These are phyloP conservation scores for Balamuthia mandrillaris DNA, from an alignment of 208 protist species.

Conservation along the genomic window DNA sequence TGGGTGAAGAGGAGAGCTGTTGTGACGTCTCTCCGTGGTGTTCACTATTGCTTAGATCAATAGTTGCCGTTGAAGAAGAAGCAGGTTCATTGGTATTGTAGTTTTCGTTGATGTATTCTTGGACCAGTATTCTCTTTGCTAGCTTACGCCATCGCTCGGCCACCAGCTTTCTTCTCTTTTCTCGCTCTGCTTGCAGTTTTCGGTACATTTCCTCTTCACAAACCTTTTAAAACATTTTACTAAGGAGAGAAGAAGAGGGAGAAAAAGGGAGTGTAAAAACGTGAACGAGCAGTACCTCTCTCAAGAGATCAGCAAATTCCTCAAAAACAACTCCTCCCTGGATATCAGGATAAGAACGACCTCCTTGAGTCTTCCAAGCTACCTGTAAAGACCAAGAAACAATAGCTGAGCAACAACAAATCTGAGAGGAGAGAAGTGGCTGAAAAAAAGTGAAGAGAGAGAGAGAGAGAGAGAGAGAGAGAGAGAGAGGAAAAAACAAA, in stretches of 20 bases:
- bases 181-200: not conserved
- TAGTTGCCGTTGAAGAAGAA: not conserved
- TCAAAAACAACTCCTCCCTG: not conserved
- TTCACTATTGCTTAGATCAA: not conserved
- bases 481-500: too few relatives aligned
- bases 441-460: not conserved
- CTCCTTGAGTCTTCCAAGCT: not conserved
- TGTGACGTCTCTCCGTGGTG: not conserved
- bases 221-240: not conserved
- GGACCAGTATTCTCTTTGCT: not conserved
- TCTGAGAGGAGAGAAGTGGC: not conserved
- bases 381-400: not conserved
- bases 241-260: not conserved
- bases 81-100: not conserved
- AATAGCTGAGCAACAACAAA: not conserved
- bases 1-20: not conserved
- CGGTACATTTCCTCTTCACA: not conserved
- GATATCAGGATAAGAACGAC: not conserved
- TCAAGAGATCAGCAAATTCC: not conserved
- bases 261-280: not conserved
- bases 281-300: not conserved
- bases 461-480: too few relatives aligned
- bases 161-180: not conserved
- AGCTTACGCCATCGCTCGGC: not conserved
- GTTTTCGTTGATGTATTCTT: not conserved